Percentiles rank a stretch among this genome's conserved stretches.
Evolutionary conservation across 495 filamentous ascomycete species (phyloP).

Genomic region (Penicillium coffeae): DNA sequence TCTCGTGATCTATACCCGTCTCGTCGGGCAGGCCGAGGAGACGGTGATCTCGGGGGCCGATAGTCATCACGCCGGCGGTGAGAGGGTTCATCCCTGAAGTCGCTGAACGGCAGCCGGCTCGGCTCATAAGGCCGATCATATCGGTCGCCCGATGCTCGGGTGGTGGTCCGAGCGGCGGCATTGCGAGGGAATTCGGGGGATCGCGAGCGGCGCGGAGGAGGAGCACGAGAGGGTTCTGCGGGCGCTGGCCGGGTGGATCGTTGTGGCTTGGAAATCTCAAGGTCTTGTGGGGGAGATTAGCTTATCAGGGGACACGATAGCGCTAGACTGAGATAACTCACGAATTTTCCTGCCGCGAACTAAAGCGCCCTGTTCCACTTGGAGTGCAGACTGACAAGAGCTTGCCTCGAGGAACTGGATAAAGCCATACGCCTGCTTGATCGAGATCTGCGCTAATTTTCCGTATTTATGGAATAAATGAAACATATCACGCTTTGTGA

Average conservation of each 20-base stretch:
- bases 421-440: constrained; percentile 96
- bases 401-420: constrained; percentile 81
- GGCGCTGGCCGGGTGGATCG: constrained; percentile 60
- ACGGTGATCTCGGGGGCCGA: constrained; percentile 59
- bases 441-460: constrained; percentile 86
- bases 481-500: constrained; percentile 91
- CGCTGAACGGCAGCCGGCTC: constrained; percentile 38
- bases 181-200: constrained; percentile 66
- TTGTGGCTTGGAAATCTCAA: constrained; percentile 89
- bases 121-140: constrained; percentile 41
- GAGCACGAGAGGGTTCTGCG: constrained; percentile 36
- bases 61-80: constrained; percentile 59
- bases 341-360: constrained; percentile 85
- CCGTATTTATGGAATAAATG: constrained; percentile 84
- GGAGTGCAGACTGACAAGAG: constrained; percentile 69
- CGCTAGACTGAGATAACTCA: constrained; percentile 48
- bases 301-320: background rate
- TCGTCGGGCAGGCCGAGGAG: constrained; percentile 56
- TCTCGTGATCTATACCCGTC: constrained; percentile 68
- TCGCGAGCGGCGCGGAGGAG: constrained; percentile 54
- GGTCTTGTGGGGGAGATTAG: constrained; percentile 52
- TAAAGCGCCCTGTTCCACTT: constrained; percentile 70
- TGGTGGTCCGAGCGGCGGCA: constrained; percentile 34
- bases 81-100: constrained; percentile 47
- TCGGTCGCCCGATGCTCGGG: constrained; percentile 37